These are phyloP conservation scores for Dactylonectria estremocensis DNA, from an alignment of 2,329 filamentous ascomycete species.

Conservation along the genomic window DNA sequence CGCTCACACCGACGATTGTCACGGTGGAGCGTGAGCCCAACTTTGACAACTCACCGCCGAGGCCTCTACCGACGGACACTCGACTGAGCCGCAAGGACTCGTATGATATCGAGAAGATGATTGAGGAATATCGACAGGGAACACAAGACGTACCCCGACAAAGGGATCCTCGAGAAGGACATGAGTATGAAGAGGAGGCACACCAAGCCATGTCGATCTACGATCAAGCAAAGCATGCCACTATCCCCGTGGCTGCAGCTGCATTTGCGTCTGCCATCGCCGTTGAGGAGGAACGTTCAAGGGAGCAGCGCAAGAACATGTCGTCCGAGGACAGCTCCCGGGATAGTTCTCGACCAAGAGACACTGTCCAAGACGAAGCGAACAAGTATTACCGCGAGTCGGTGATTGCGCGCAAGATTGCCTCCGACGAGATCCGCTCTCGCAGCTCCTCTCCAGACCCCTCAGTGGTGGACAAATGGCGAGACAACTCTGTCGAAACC, in stretches of 20 bases:
- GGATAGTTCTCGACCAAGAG: conserved; percentile 52
- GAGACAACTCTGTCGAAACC: conserved; percentile 54
- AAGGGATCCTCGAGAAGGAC: conserved; percentile 38
- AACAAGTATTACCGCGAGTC: conserved; percentile 71
- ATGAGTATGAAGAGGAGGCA: conserved; percentile 57
- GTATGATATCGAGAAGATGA: conserved; percentile 60
- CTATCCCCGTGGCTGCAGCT: conserved; percentile 63
- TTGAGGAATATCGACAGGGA: conserved; percentile 49
- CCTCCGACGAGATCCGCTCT: conserved; percentile 68
- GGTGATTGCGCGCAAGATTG: conserved; percentile 67
- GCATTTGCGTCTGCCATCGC: conserved; percentile 64
- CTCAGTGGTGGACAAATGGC: conserved; percentile 71
- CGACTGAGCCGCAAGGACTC: conserved; percentile 66
- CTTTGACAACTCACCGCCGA: conserved; percentile 58
- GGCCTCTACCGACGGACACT: conserved; percentile 46
- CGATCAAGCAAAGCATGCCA: conserved; percentile 63
- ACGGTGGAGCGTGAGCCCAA: conserved; percentile 70
- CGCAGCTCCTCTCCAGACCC: conserved; percentile 66
- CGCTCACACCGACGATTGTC: conserved; percentile 66
- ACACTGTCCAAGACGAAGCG: conserved; percentile 70
- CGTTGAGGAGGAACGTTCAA: conserved; percentile 57
- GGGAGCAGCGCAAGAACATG: conserved; percentile 51
- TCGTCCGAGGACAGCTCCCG: conserved; percentile 54
- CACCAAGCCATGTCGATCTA: conserved; percentile 62
- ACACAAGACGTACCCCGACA: conserved; percentile 35